Evolutionary conservation across 169 alveolate species (phyloP).

Genomic region (Plasmodium berghei): DNA sequence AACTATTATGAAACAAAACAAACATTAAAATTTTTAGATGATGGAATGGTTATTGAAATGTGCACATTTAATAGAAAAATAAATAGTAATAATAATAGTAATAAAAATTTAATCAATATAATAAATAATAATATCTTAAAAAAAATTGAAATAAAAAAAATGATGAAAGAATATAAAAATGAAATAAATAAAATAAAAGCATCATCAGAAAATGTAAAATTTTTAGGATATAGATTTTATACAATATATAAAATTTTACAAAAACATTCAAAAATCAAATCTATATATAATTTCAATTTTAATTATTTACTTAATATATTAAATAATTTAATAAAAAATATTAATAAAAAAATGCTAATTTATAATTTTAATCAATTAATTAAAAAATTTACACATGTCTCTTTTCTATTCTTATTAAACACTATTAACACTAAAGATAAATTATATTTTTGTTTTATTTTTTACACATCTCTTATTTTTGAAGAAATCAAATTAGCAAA

Average conservation of each 20-base stretch:
- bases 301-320: constrained; percentile 68
- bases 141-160: constrained; percentile 72
- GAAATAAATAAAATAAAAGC: constrained; percentile 59
- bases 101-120: constrained; percentile 39
- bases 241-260: constrained; percentile 58
- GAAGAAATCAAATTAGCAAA: constrained; percentile 40
- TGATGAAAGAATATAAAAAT: constrained; percentile 65
- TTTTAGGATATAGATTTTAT: constrained; percentile 49
- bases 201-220: constrained; percentile 58
- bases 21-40: constrained; percentile 69
- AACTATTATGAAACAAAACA: constrained; percentile 72
- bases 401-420: constrained; percentile 63
- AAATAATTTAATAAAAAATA: constrained; percentile 51
- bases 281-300: constrained; percentile 33
- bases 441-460: constrained; percentile 40
- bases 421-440: constrained; percentile 42
- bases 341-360: constrained; percentile 68
- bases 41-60: constrained; percentile 64
- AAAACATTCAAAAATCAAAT: constrained; percentile 25
- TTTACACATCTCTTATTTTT: constrained; percentile 49
- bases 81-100: neutral
- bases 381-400: constrained; percentile 69
- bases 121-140: constrained; percentile 54
- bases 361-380: constrained; percentile 70
- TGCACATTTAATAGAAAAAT: constrained; percentile 43